Conservation (phyloP, 169 alveolate genomes). For the Plasmodium relictum region DNA sequence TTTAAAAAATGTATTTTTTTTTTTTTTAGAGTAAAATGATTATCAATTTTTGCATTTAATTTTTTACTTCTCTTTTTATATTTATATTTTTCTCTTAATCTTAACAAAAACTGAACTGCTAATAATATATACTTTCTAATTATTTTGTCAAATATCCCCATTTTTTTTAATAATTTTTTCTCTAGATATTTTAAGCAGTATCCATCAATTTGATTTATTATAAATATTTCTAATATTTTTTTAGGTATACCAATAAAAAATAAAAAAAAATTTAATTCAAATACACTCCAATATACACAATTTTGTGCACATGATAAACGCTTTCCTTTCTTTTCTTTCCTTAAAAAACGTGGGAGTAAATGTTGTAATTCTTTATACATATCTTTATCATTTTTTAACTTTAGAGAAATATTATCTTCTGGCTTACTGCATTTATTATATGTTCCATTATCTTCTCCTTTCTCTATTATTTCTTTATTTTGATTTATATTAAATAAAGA, state of each 20-base stretch:
- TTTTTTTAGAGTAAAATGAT: slow-evolving; percentile 17
- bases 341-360: slow-evolving; percentile 28
- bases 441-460: background rate
- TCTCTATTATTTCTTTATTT: background rate
- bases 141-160: slow-evolving; percentile 74
- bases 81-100: slow-evolving; percentile 79
- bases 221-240: slow-evolving; percentile 70
- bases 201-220: slow-evolving; percentile 79
- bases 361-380: slow-evolving; percentile 15
- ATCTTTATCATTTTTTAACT: background rate
- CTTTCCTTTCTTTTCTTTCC: slow-evolving; percentile 13
- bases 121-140: slow-evolving; percentile 70
- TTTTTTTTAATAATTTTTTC: slow-evolving; percentile 68
- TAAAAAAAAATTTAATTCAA: slow-evolving; percentile 78
- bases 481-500: slow-evolving; percentile 1
- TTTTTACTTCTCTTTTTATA: slow-evolving; percentile 56
- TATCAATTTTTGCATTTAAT: slow-evolving; percentile 12
- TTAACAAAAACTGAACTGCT: slow-evolving; percentile 69
- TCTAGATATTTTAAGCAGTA: slow-evolving; percentile 79
- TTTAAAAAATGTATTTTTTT: slow-evolving; percentile 32
- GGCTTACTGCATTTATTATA: background rate
- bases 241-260: slow-evolving; percentile 79
- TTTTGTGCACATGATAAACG: slow-evolving; percentile 75
- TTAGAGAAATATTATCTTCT: slow-evolving; percentile 1
- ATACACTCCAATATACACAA: slow-evolving; percentile 80